Evolutionary conservation across 768 basidiomycete genomes (phyloP).

Genomic region (Grammothele lineata): DNA sequence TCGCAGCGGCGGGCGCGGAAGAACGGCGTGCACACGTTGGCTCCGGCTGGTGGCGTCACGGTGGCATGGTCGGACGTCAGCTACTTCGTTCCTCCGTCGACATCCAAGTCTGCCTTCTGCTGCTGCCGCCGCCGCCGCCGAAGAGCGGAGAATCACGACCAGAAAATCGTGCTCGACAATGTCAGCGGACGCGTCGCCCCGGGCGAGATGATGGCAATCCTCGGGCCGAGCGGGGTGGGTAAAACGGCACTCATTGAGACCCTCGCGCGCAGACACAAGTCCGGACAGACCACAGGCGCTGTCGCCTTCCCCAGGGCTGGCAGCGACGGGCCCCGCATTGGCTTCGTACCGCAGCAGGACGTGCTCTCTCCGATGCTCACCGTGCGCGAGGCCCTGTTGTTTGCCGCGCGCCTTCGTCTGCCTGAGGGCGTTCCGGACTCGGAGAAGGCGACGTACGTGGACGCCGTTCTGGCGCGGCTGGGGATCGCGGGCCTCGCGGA

Average conservation of each 20-base stretch:
- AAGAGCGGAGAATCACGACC: conserved; percentile 22
- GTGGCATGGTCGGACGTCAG: conserved; percentile 67
- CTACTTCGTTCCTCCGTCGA: conserved; percentile 49
- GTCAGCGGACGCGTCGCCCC: conserved; percentile 69
- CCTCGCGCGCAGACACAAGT: conserved; percentile 79
- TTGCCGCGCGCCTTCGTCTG: conserved; percentile 81
- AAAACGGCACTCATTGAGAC: conserved; percentile 92
- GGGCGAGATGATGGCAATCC: conserved; percentile 83
- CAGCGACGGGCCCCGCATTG: conserved; percentile 48
- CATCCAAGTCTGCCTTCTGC: conserved; percentile 9
- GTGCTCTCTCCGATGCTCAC: conserved; percentile 66
- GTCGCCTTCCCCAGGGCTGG: conserved; percentile 50
- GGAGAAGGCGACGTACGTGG: conserved; percentile 66
- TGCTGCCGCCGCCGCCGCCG: too few relatives aligned
- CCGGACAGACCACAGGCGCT: conserved; percentile 59
- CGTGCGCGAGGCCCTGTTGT: conserved; percentile 60
- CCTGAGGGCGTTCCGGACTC: conserved; percentile 62
- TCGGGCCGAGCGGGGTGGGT: conserved; percentile 92
- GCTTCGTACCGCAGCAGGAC: conserved; percentile 87
- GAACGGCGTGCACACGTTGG: conserved; percentile 26
- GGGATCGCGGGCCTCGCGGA: conserved; percentile 70
- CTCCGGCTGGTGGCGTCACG: conserved; percentile 46
- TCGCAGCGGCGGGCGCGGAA: conserved; percentile 60
- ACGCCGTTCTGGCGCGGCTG: conserved; percentile 69
- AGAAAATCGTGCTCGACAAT: conserved; percentile 65